Percentiles rank a stretch among this genome's conserved stretches.
phyloP scores from a whole-genome alignment of 768 basidiomycete genomes.

The Lactarius sp. region DNA sequence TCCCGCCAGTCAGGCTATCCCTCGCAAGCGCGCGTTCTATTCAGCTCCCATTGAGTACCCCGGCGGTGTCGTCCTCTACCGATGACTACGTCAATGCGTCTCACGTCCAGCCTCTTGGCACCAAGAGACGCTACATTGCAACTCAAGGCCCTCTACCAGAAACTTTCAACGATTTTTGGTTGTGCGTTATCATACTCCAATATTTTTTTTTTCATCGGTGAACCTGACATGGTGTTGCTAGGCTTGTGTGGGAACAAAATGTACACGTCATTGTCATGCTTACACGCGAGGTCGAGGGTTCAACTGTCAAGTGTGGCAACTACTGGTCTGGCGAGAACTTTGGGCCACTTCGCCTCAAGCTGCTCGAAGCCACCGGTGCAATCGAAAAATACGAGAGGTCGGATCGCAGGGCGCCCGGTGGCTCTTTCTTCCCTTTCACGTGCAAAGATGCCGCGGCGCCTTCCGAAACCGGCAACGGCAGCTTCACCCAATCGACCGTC shows the following conservation, averaged over 20 bases:
- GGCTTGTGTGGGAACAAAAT: conserved; percentile 90
- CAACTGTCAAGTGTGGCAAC: conserved; percentile 82
- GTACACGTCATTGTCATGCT: conserved; percentile 96
- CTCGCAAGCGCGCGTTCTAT: conserved; percentile 8
- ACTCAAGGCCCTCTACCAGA: conserved; percentile 91
- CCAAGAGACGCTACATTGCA: conserved; percentile 82
- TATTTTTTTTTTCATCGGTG: not conserved
- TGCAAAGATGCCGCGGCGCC: conserved; percentile 2
- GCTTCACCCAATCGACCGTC: conserved; percentile 37
- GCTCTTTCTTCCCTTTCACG: conserved; percentile 34
- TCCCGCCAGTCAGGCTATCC: conserved; percentile 17
- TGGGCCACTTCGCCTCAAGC: conserved; percentile 63
- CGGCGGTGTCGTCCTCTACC: conserved; percentile 35
- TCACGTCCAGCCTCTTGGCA: conserved; percentile 82
- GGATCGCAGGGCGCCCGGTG: conserved; percentile 26
- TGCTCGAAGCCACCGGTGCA: conserved; percentile 44
- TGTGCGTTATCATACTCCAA: conserved; percentile 46
- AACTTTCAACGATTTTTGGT: conserved; percentile 94
- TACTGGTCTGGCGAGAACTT: conserved; percentile 77
- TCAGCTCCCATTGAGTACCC: conserved; percentile 21
- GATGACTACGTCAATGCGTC: conserved; percentile 97
- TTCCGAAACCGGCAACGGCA: not conserved
- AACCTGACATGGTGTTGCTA: conserved; percentile 29
- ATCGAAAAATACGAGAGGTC: conserved; percentile 33
- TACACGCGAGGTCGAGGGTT: conserved; percentile 85